Conservation (phyloP, 495 filamentous ascomycete genomes). For the Talaromyces stipitatus region DNA sequence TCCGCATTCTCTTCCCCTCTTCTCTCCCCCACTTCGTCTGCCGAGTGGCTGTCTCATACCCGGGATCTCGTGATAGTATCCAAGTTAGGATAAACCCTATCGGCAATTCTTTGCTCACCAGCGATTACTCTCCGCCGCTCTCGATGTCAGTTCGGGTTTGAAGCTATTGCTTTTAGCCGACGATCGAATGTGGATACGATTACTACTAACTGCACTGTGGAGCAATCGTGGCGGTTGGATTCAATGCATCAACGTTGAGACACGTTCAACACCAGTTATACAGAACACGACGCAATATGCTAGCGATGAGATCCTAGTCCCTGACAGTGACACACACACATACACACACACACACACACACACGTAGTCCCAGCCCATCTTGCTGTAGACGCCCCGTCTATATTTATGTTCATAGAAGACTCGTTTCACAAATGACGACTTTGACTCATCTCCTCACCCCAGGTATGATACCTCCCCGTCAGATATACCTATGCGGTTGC, state of each 20-base stretch:
- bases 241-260: not conserved
- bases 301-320: not conserved
- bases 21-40: not conserved
- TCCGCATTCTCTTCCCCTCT: not conserved
- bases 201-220: not conserved
- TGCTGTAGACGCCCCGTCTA: not conserved
- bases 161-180: too few relatives aligned
- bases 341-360: too few relatives aligned
- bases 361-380: not conserved
- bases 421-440: not conserved
- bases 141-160: too few relatives aligned
- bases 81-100: not conserved
- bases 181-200: not conserved
- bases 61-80: not conserved
- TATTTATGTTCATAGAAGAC: not conserved
- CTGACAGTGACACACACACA: not conserved
- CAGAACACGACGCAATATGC: not conserved
- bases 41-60: not conserved
- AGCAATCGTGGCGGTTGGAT: not conserved
- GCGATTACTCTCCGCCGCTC: not conserved
- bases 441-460: not conserved
- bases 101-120: not conserved
- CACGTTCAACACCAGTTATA: not conserved
- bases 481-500: not conserved
- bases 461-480: not conserved